phyloP scores from a whole-genome alignment of 2,329 filamentous ascomycete genomes.

The Leptoxyphium fumago region DNA sequence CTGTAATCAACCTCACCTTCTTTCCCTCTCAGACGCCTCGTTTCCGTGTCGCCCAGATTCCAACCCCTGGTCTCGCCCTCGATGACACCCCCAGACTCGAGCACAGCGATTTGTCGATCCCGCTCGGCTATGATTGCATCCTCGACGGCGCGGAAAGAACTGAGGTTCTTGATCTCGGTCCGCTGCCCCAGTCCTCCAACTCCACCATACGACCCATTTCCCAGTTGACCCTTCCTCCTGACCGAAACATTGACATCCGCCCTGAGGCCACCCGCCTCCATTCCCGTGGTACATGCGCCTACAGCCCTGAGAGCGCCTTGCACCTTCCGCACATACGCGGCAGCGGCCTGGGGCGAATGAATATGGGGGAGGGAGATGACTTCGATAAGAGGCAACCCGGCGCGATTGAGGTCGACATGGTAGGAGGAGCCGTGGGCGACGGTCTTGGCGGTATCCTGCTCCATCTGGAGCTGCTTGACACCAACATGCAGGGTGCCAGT shows the following conservation, averaged over 20 bases:
- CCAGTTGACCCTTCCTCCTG: slow-evolving; percentile 33
- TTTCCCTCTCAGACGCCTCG: slow-evolving; percentile 70
- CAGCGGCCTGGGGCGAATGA: slow-evolving; percentile 73
- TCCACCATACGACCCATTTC: slow-evolving; percentile 36
- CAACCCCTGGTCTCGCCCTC: slow-evolving; percentile 85
- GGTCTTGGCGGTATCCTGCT: slow-evolving; percentile 96
- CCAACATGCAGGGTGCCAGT: slow-evolving; percentile 58
- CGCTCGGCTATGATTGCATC: slow-evolving; percentile 87
- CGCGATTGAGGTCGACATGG: slow-evolving; percentile 86
- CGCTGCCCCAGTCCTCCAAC: slow-evolving; percentile 59
- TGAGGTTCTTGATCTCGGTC: slow-evolving; percentile 95
- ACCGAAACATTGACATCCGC: slow-evolving; percentile 96
- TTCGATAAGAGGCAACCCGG: slow-evolving; percentile 80
- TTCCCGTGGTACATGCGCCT: slow-evolving; percentile 75
- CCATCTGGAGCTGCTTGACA: slow-evolving; percentile 90
- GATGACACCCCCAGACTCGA: slow-evolving; percentile 60
- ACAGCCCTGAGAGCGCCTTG: slow-evolving; percentile 66
- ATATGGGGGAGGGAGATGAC: slow-evolving; percentile 88
- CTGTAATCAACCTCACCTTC: slow-evolving; percentile 95
- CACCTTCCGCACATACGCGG: slow-evolving; percentile 76
- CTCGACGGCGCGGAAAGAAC: slow-evolving; percentile 87
- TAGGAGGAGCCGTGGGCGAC: slow-evolving; percentile 60
- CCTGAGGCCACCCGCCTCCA: slow-evolving; percentile 82
- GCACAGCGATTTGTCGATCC: slow-evolving; percentile 67
- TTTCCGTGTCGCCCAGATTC: slow-evolving; percentile 73